A percentile compares a stretch with the other conserved stretches of the same genome.
Conservation (phyloP, 441 rosid species). For the Euphorbia celastroides region DNA sequence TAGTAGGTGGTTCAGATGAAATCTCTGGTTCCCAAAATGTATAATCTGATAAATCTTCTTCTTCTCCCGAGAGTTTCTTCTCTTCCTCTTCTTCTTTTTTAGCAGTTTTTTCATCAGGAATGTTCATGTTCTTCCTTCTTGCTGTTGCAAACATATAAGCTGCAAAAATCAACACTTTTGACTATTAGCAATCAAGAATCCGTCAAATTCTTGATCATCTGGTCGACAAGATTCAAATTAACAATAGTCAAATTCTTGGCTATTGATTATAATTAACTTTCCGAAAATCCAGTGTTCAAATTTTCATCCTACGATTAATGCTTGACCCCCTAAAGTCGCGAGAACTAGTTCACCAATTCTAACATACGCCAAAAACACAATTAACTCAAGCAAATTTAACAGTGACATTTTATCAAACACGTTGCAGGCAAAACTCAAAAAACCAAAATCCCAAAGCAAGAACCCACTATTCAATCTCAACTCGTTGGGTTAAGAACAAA, state of each 20-base stretch:
- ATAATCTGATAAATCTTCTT: conserved; percentile 20
- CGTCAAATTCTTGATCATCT: background rate
- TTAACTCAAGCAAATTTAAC: conserved; percentile 1
- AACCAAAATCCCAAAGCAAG: background rate
- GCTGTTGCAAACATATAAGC: conserved; percentile 63
- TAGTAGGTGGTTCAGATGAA: conserved; percentile 20
- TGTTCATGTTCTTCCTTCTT: conserved; percentile 36
- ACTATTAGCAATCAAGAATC: background rate
- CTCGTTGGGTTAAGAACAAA: background rate
- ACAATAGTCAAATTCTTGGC: too few species aligned
- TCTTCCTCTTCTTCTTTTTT: conserved; percentile 18
- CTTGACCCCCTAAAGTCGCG: background rate
- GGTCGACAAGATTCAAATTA: background rate
- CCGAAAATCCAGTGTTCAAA: background rate
- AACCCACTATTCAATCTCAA: background rate
- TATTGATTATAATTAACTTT: too few species aligned
- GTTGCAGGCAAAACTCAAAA: conserved; percentile 16
- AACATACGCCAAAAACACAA: background rate
- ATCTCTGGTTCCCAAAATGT: conserved; percentile 20
- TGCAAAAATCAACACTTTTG: conserved; percentile 25
- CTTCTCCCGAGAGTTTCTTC: conserved; percentile 24
- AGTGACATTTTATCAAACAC: conserved; percentile 32
- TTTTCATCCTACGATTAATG: background rate
- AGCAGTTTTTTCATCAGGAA: conserved; percentile 20
- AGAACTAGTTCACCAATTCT: conserved; percentile 8